Evolutionary conservation across 768 basidiomycete species (phyloP).

Genomic region (Boletus rex-veris): DNA sequence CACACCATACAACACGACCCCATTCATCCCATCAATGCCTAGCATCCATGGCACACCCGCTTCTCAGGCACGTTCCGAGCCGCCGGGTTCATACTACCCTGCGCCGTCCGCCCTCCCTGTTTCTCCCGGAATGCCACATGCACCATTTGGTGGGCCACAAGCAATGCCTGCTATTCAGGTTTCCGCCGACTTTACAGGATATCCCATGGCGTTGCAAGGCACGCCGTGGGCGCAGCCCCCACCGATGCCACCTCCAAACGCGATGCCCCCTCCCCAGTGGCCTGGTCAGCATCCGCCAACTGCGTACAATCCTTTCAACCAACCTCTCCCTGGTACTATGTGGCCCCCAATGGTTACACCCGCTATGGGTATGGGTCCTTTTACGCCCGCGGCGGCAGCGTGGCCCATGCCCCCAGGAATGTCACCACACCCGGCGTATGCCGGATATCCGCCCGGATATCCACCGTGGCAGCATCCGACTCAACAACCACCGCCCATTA

Average conservation of each 20-base stretch:
- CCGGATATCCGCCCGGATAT: constrained; percentile 24
- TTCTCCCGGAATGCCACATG: constrained; percentile 12
- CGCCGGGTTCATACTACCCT: constrained; percentile 32
- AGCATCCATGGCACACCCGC: constrained; percentile 26
- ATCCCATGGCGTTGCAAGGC: constrained; percentile 22
- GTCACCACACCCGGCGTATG: constrained; percentile 19
- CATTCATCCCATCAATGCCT: constrained; percentile 37
- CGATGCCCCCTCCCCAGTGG: constrained; percentile 21
- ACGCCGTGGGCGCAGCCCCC: constrained; percentile 27
- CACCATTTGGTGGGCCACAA: constrained; percentile 8
- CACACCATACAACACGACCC: constrained; percentile 37
- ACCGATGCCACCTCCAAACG: constrained; percentile 20
- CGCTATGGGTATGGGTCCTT: constrained; percentile 9
- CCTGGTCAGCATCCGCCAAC: constrained; percentile 17
- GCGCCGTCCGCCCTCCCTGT: constrained; percentile 29
- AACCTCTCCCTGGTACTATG: constrained; percentile 28
- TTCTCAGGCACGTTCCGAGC: constrained; percentile 20
- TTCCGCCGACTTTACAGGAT: constrained; percentile 34
- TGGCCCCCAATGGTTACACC: constrained; percentile 18
- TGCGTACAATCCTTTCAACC: constrained; percentile 29
- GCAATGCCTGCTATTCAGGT: constrained; percentile 8
- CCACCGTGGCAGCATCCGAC: constrained; percentile 29
- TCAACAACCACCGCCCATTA: constrained; percentile 23
- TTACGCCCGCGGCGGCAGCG: constrained; percentile 25
- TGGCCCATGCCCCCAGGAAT: constrained; percentile 28